Evolutionary conservation across 1,284 basidiomycete genomes (phyloP), one percentile per base, ranked within the genome.

Genomic region (Malassezia globosa): DNA sequence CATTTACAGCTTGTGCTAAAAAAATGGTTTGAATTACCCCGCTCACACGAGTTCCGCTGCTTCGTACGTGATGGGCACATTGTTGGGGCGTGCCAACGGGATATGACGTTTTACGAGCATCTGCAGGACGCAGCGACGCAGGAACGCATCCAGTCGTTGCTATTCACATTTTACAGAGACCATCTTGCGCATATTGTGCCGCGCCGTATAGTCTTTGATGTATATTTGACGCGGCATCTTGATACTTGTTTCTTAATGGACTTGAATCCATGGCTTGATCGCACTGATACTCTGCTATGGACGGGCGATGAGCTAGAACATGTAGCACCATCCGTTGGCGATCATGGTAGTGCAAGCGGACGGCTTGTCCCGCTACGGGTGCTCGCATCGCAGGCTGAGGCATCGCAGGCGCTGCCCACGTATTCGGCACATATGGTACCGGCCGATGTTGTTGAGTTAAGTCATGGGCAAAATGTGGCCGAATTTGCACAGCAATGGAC

Each of bases 341-440:
- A n/a, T n/a, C n/a, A n/a, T n/a, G n/a, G n/a, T n/a, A 2, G 16
- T 31, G 29, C 29, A 11, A 11, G 16, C 11, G 11, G 11, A 31
- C 11, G 11, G 2, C 29, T 11, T 16, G 23, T 42, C 10, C 43
- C 48, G 1, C 42, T 62, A 19, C 55, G 60, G 10, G 18, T 59
- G 4, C 21, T 67, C 11, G 46, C 51, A 10, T 46, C 46, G 2
- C 39, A 46, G 19, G 48, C 56, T 1, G 54, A 59, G 26, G 46
- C 56, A n/a, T 35, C 45, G 13, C 54, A 55, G 25, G 29, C 56
- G n/a, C 29, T 41, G 26, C 57, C 58, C 6, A 76, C 79, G 1
- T 78, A 87, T 64, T 82, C 84, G 57, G 82, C 85, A 63, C 95
- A 94, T 67, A 92, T 92, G 84, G 77, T 92, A 14, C 92, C 90